Evolutionary conservation across 1,284 basidiomycete species (phyloP), one percentile per base, ranked within the genome.

Genomic region (Bjerkandera adusta): DNA sequence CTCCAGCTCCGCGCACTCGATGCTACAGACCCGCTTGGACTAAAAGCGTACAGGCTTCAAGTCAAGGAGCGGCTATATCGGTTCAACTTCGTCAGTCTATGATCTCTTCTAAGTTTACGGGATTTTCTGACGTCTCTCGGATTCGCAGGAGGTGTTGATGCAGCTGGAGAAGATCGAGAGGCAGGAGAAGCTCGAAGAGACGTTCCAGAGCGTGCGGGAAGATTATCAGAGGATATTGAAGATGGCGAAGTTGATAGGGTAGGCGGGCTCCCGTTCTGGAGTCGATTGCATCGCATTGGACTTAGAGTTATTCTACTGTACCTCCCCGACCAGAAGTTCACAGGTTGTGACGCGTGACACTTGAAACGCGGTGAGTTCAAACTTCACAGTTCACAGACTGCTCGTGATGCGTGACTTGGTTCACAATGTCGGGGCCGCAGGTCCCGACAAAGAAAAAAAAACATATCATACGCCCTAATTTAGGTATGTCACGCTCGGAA

Each of bases 61-160:
- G 92, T 96, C 62, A 97, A 99, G 68, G 92, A 95, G 63, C 79
- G 96, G 27, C 69, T 99, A 44, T 98, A 89, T 65, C 78, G 92
- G 35, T 97, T 97, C 69, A 99, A 98, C 69, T 95, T 87, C 64
- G 93, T 93, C 60, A 60, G 89, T 73, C 10, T 27, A 48, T 45
- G 32, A 4, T 43, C 13, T 21, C 11, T 43, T 32, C 32, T 33
- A 5, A 12, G 6, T 16, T 11, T 39, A 6, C 27, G 10, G 12
- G 5, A n/a, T 21, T 18, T 40, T 56, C 12, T 54, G 11, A n/a
- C 11, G 24, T 37, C 27, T 43, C 18, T 36, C 6, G 18, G 20
- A 18, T 15, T n/a, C 16, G n/a, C 64, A 95, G 88, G 93, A 97
- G 71, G 78, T 89, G 45, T 76, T 97, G 43, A 83, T 82, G 41